phyloP scores from a whole-genome alignment of 768 basidiomycete genomes.

The Kockovaella imperatae region DNA sequence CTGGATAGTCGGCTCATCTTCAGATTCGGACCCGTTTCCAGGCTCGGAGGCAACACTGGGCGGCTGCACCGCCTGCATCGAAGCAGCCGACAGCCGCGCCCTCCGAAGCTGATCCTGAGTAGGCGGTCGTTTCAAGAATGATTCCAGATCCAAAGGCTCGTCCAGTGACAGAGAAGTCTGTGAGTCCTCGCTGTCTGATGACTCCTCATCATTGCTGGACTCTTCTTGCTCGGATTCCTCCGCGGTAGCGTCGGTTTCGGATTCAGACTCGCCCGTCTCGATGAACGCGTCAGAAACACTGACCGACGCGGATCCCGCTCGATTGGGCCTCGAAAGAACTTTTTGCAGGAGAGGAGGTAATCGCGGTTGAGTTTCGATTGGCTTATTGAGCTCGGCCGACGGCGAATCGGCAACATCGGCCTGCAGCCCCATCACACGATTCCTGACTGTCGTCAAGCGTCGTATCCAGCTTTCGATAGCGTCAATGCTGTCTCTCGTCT shows the following conservation, averaged over 20 bases:
- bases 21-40: neutral
- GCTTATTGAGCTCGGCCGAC: neutral
- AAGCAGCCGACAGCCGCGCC: too few species aligned
- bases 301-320: constrained; percentile 24
- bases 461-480: constrained; percentile 21
- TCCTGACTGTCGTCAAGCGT: constrained; percentile 7
- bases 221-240: neutral
- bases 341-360: constrained; percentile 17
- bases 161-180: too few species aligned
- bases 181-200: too few species aligned
- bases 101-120: too few species aligned
- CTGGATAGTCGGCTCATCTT: neutral
- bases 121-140: too few species aligned
- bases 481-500: constrained; percentile 3
- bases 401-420: neutral
- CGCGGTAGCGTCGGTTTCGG: constrained; percentile 9
- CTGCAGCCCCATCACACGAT: constrained; percentile 6
- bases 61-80: too few species aligned
- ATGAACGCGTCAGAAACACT: constrained; percentile 33
- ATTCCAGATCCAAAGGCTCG: too few species aligned
- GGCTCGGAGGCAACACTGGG: constrained; percentile 1
- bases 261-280: constrained; percentile 22
- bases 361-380: neutral
- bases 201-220: neutral
- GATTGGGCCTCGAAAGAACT: constrained; percentile 9